phyloP scores from a whole-genome alignment of 352 stramenopile genomes.

The Phytophthora pisi region DNA sequence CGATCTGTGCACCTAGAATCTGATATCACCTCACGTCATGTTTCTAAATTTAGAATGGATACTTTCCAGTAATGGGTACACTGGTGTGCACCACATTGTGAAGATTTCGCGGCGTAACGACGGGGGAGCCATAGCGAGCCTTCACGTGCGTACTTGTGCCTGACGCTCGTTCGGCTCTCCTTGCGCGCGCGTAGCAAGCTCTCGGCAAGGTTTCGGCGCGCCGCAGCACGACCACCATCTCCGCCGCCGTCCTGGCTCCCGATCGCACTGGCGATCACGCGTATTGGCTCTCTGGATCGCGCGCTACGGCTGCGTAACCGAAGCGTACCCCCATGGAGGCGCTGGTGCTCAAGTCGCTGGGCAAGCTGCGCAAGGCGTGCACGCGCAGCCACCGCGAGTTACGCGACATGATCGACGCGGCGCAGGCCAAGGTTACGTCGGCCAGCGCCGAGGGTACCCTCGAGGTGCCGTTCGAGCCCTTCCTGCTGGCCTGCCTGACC shows the following conservation, averaged over 20 bases:
- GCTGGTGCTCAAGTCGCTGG: constrained; percentile 73
- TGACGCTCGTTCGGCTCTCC: no score
- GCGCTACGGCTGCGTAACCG: constrained; percentile 2
- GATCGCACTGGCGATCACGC: no score
- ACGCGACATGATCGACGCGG: constrained; percentile 68
- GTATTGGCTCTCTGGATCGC: background rate
- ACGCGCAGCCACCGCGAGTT: constrained; percentile 78
- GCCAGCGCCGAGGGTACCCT: constrained; percentile 32
- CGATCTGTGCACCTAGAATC: no score
- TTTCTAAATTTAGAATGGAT: no score
- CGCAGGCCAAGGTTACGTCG: constrained; percentile 50
- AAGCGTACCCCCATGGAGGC: constrained; percentile 52
- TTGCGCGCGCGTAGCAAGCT: no score
- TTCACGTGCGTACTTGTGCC: background rate
- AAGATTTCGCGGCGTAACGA: constrained; percentile 32
- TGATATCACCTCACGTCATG: no score
- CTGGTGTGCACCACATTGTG: constrained; percentile 1
- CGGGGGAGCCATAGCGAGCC: background rate
- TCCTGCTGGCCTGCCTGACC: constrained; percentile 75
- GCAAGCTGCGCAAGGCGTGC: constrained; percentile 79
- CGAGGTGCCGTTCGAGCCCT: constrained; percentile 77
- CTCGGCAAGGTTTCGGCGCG: no score
- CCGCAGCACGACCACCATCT: no score
- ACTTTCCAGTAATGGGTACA: no score
- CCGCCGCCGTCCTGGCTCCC: no score